phyloP scores from a whole-genome alignment of 345 rosid genomes.

The Punica granatum region DNA sequence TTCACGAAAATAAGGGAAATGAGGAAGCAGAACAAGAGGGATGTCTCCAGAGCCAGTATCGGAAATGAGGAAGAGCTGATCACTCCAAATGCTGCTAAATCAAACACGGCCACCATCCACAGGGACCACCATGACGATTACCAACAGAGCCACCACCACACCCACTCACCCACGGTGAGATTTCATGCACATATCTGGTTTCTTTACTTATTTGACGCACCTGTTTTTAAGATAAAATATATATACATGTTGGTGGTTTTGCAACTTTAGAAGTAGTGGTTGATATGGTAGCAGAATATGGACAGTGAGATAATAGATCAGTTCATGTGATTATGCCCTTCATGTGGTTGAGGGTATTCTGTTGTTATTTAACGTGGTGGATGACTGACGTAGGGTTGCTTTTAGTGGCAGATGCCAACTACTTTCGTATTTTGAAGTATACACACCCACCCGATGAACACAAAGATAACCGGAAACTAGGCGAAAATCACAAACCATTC shows the following conservation, averaged over 20 bases:
- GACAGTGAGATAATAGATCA: neutral
- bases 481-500: neutral
- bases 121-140: slow-evolving; percentile 18
- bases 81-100: slow-evolving; percentile 44
- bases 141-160: slow-evolving; percentile 22
- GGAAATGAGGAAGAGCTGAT: slow-evolving; percentile 85
- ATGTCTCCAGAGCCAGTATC: slow-evolving; percentile 78
- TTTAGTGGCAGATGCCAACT: neutral
- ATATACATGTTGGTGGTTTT: neutral
- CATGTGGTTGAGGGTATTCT: neutral
- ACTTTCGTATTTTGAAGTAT: neutral
- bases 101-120: slow-evolving; percentile 10
- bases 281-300: neutral
- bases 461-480: neutral
- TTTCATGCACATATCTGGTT: slow-evolving; percentile 1
- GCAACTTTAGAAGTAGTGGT: neutral
- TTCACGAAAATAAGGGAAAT: slow-evolving; percentile 88
- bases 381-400: neutral
- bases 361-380: neutral
- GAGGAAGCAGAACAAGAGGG: slow-evolving; percentile 94
- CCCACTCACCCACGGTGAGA: slow-evolving; percentile 61
- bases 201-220: neutral
- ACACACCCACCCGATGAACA: neutral
- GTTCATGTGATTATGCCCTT: slow-evolving; percentile 2
- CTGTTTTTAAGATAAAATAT: neutral